Conservation (phyloP, 2,329 filamentous ascomycete species). For the Emericellopsis atlantica region DNA sequence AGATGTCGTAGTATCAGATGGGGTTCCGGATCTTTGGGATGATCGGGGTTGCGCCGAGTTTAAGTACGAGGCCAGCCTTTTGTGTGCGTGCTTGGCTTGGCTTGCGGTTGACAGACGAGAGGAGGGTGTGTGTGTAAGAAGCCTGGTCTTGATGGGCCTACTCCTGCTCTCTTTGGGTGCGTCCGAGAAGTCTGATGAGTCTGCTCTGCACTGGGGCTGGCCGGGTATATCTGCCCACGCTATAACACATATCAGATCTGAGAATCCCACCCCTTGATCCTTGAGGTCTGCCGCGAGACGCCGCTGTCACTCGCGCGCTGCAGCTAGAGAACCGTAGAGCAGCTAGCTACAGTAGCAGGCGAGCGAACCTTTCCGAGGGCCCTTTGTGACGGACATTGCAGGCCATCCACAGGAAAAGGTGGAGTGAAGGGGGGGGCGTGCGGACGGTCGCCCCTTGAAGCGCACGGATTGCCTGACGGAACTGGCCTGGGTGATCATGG, state of each 20-base stretch:
- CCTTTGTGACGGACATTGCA: too few relatives aligned
- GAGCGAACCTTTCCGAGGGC: too few relatives aligned
- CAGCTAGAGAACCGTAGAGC: background rate
- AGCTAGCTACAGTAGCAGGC: too few relatives aligned
- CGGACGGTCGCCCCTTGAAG: too few relatives aligned
- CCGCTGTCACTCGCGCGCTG: background rate
- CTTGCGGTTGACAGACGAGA: background rate
- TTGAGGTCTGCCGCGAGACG: conserved; percentile 1
- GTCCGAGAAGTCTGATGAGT: too few relatives aligned
- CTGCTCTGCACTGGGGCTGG: background rate
- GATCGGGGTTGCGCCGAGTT: conserved; percentile 2
- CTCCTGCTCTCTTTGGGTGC: background rate
- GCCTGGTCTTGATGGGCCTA: background rate
- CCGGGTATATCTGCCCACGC: background rate
- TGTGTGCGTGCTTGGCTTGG: background rate
- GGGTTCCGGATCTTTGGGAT: conserved; percentile 1
- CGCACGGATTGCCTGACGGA: too few relatives aligned
- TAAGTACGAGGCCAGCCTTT: conserved; percentile 1
- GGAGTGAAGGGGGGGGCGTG: too few relatives aligned
- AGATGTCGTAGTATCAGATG: background rate
- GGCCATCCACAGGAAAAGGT: too few relatives aligned
- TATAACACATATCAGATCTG: conserved; percentile 3
- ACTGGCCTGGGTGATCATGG: too few relatives aligned
- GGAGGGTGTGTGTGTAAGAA: background rate
- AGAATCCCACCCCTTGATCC: conserved; percentile 4